Conservation (phyloP, 2,329 filamentous ascomycete genomes). For the Trichoderma sp. region DNA sequence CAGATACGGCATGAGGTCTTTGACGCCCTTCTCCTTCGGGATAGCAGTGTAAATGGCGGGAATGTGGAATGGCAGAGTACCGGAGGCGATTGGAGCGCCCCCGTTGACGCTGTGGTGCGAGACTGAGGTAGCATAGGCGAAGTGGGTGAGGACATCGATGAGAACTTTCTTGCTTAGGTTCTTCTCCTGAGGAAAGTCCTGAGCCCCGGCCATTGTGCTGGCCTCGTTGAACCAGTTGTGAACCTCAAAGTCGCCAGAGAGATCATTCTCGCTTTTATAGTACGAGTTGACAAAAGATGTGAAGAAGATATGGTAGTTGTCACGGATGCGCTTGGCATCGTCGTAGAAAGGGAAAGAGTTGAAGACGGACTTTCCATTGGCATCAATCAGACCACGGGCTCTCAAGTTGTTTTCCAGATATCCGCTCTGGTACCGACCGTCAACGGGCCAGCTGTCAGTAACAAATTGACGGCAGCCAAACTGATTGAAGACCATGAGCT, state of each 20-base stretch:
- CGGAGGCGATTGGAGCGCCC: conserved; percentile 37
- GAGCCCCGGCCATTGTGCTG: conserved; percentile 22
- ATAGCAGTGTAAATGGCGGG: conserved; percentile 39
- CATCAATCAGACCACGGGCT: conserved; percentile 41
- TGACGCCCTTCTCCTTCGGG: conserved; percentile 40
- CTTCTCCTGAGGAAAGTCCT: conserved; percentile 33
- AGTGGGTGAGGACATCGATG: conserved; percentile 41
- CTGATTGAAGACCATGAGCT: conserved; percentile 27
- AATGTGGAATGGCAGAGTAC: conserved; percentile 42
- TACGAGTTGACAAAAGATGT: conserved; percentile 42
- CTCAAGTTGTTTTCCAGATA: conserved; percentile 40
- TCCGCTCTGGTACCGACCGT: conserved; percentile 36
- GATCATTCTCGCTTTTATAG: conserved; percentile 35
- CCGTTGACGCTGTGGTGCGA: conserved; percentile 44
- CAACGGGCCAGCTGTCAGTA: conserved; percentile 29
- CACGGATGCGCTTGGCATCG: conserved; percentile 38
- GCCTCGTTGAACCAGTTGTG: conserved; percentile 45
- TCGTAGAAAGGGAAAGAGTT: conserved; percentile 29
- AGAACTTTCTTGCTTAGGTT: conserved; percentile 39
- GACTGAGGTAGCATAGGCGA: conserved; percentile 27
- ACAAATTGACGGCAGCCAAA: conserved; percentile 28
- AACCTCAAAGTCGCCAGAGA: conserved; percentile 40
- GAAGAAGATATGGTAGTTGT: conserved; percentile 39
- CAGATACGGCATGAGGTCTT: conserved; percentile 35
- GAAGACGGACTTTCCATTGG: conserved; percentile 37